phyloP scores from a whole-genome alignment of 2,329 filamentous ascomycete species.

The Ophiocordyceps sinensis region DNA sequence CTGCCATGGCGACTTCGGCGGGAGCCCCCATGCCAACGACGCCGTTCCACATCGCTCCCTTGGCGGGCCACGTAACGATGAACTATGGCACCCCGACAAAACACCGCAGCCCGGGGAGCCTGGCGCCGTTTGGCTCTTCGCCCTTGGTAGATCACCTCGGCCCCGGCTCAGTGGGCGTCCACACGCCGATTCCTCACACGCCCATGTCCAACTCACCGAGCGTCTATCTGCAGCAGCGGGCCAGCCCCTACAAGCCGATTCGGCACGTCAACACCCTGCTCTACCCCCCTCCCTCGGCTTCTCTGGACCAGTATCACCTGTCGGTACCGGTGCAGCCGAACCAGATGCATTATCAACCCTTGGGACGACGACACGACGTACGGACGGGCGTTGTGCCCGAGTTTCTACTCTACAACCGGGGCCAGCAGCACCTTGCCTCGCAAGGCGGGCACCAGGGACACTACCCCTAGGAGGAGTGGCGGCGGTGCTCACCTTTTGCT shows the following conservation, averaged over 20 bases:
- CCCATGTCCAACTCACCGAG: constrained; percentile 72
- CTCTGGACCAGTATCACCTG: constrained; percentile 60
- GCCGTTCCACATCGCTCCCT: constrained; percentile 9
- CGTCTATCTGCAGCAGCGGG: constrained; percentile 72
- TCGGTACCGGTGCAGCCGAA: constrained; percentile 42
- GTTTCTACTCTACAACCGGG: constrained; percentile 26
- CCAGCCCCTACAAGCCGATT: constrained; percentile 85
- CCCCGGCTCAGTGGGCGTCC: constrained; percentile 30
- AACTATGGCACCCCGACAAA: constrained; percentile 38
- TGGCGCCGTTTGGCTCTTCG: constrained; percentile 43
- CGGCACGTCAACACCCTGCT: constrained; percentile 82
- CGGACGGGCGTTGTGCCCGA: constrained; percentile 59
- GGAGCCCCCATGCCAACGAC: constrained; percentile 9
- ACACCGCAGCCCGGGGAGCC: constrained; percentile 34
- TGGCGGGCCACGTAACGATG: constrained; percentile 14
- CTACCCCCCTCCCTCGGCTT: constrained; percentile 69
- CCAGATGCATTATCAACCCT: constrained; percentile 72
- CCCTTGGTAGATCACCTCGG: constrained; percentile 49
- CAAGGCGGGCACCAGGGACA: constrained; percentile 16
- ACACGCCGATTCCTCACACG: constrained; percentile 43
- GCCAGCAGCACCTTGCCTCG: constrained; percentile 12
- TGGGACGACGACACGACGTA: constrained; percentile 54
- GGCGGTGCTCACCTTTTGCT: constrained; percentile 6
- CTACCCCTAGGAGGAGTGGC: constrained; percentile 20
- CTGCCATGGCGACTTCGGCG: constrained; percentile 11